Conservation (phyloP, 768 basidiomycete species). For the Trichaptum fuscoviolaceum region DNA sequence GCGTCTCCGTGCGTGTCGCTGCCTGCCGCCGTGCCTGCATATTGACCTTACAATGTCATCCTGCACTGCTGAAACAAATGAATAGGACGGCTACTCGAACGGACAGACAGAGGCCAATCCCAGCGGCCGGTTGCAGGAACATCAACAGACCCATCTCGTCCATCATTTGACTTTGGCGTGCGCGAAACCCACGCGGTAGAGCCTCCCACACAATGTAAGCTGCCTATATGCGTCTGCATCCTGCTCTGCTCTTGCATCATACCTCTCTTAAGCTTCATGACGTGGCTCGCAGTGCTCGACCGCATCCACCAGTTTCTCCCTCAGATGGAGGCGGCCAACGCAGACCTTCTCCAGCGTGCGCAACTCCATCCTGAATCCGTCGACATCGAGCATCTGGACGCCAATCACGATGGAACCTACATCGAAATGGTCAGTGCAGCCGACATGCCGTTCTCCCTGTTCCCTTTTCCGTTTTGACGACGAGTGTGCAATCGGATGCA, state of each 20-base stretch:
- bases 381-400: conserved; percentile 63
- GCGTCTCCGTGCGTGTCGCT: conserved; percentile 1
- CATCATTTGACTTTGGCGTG: conserved; percentile 33
- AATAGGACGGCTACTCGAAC: not conserved
- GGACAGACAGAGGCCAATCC: not conserved
- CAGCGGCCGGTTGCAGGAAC: not conserved
- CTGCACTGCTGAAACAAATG: not conserved
- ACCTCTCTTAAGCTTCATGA: conserved; percentile 1
- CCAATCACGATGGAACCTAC: conserved; percentile 38
- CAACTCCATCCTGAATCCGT: conserved; percentile 49
- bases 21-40: not conserved
- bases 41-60: not conserved
- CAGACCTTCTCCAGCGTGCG: conserved; percentile 40
- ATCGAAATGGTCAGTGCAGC: conserved; percentile 56
- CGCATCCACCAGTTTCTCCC: conserved; percentile 67
- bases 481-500: not conserved
- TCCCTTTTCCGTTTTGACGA: not conserved
- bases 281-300: conserved; percentile 44
- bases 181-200: conserved; percentile 30
- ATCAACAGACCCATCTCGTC: not conserved
- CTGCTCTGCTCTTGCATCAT: conserved; percentile 9
- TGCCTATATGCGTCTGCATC: not conserved
- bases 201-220: conserved; percentile 48
- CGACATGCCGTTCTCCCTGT: not conserved
- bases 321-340: conserved; percentile 60